A percentile compares a stretch with the other conserved stretches of the same genome.
Evolutionary conservation across 1,139 yeast species (phyloP).

Genomic region (Saccharomyces hybrid): DNA sequence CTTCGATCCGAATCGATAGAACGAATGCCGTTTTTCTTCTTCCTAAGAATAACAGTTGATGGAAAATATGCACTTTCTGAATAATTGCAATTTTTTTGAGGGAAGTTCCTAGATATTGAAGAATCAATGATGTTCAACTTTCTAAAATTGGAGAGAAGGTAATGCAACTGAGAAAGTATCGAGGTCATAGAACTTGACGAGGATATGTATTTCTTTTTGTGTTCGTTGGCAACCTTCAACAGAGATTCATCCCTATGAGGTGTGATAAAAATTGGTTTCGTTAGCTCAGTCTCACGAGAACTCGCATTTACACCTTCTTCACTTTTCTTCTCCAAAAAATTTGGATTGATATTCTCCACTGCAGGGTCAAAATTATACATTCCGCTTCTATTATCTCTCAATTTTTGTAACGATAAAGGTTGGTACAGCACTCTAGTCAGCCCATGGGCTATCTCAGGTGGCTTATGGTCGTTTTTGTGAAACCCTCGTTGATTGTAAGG

Average conservation of each 20-base stretch:
- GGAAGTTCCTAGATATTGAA: conserved; percentile 40
- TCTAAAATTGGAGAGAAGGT: conserved; percentile 53
- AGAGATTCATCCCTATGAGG: conserved; percentile 58
- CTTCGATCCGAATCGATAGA: conserved; percentile 70
- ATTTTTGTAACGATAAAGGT: conserved; percentile 69
- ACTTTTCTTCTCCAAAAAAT: conserved; percentile 10
- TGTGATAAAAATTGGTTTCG: conserved; percentile 44
- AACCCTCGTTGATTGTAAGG: conserved; percentile 1
- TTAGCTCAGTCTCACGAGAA: background rate
- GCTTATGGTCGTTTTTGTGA: conserved; percentile 8
- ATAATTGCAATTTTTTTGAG: conserved; percentile 22
- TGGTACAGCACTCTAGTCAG: conserved; percentile 67
- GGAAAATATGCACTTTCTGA: conserved; percentile 37
- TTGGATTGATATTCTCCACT: conserved; percentile 44
- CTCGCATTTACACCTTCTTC: background rate
- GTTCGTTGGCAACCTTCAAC: conserved; percentile 39
- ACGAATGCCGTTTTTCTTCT: conserved; percentile 36
- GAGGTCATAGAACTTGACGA: conserved; percentile 88
- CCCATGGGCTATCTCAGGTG: conserved; percentile 50
- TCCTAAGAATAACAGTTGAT: conserved; percentile 38
- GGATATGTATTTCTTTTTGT: conserved; percentile 48
- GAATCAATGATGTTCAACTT: conserved; percentile 37
- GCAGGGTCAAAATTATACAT: conserved; percentile 62
- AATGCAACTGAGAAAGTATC: conserved; percentile 65
- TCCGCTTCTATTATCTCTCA: conserved; percentile 69